Conservation (phyloP, 768 basidiomycete species). For the Leucocoprinus sp. region DNA sequence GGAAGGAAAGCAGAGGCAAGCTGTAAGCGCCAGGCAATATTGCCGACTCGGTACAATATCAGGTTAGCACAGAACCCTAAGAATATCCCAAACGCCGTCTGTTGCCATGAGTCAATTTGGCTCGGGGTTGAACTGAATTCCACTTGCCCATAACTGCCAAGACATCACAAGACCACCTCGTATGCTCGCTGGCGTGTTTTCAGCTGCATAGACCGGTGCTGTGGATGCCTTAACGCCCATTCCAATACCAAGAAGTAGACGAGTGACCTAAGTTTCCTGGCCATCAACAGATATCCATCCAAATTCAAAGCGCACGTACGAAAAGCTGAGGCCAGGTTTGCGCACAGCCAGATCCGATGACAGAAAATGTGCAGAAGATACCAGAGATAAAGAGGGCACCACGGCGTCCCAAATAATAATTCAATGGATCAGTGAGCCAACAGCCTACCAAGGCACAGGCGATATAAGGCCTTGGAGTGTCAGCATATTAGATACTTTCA, state of each 20-base stretch:
- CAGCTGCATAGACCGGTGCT: conserved; percentile 59
- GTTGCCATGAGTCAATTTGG: too few relatives aligned
- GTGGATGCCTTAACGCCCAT: conserved; percentile 60
- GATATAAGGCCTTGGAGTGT: conserved; percentile 32
- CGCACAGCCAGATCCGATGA: conserved; percentile 39
- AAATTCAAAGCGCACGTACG: conserved; percentile 18
- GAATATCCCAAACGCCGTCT: conserved; percentile 79
- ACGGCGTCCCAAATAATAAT: conserved; percentile 52
- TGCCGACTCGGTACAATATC: conserved; percentile 45
- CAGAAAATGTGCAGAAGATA: conserved; percentile 43
- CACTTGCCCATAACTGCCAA: conserved; percentile 76
- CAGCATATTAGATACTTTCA: not conserved
- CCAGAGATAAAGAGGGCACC: conserved; percentile 55
- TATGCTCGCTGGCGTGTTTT: conserved; percentile 73
- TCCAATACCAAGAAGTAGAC: conserved; percentile 52
- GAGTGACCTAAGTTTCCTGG: conserved; percentile 28
- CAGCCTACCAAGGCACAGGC: conserved; percentile 36
- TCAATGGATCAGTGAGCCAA: conserved; percentile 48
- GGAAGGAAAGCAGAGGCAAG: conserved; percentile 63
- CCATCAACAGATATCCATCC: not conserved
- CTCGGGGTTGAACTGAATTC: too few relatives aligned
- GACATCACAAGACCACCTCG: conserved; percentile 89
- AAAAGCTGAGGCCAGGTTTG: conserved; percentile 50
- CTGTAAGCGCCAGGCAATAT: conserved; percentile 74
- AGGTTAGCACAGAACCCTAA: conserved; percentile 64